Evolutionary conservation across 306 rosid genomes (phyloP), one percentile per base, ranked within the genome.

Genomic region (Prunus dulcis): DNA sequence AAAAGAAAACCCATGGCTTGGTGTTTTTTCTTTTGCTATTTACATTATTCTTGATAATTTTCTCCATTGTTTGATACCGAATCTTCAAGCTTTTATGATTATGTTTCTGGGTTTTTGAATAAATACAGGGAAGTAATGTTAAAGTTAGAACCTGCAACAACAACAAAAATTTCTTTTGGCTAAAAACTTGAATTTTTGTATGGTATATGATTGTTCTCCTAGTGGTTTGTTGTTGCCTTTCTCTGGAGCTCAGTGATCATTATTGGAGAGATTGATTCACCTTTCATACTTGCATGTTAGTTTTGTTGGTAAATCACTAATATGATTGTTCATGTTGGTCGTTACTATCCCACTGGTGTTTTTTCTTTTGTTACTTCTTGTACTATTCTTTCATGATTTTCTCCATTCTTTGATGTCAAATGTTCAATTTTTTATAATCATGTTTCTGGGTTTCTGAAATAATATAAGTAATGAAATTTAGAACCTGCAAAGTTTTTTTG

Each of bases 361-460:
- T 23, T 5, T 64, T 23, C 13, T 72, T 32, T 46, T 18, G 9
- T 30, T 12, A 7, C 41, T 64, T 18, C 13, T 27, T 61, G 18
- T 38, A 19, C 9, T 38, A 25, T 34, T 34, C 14, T 10, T 20
- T 38, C 2, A 23, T 3, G 25, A 4, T 64, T 13, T 64, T 51
- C 12, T 63, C 28, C n/a, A 10, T 49, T 52, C 23, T 58, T 69
- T 69, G n/a, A 30, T 49, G 61, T 46, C 47, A n/a, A 53, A 53
- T 55, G 20, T 46, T 52, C 13, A 23, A 67, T 11, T 62, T 22
- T 51, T 73, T 67, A 13, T 81, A 32, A 50, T 82, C 56, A 53
- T 50, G 71, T 72, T 77, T 72, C 75, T 73, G 85, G 81, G 71
- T 32, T 77, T 82, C 12, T 27, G 34, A 67, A 55, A 38, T 30